A percentile compares a stretch with the other conserved stretches of the same genome.
Evolutionary conservation across 352 stramenopile genomes (phyloP).

Genomic region (Globisporangium paddicum): DNA sequence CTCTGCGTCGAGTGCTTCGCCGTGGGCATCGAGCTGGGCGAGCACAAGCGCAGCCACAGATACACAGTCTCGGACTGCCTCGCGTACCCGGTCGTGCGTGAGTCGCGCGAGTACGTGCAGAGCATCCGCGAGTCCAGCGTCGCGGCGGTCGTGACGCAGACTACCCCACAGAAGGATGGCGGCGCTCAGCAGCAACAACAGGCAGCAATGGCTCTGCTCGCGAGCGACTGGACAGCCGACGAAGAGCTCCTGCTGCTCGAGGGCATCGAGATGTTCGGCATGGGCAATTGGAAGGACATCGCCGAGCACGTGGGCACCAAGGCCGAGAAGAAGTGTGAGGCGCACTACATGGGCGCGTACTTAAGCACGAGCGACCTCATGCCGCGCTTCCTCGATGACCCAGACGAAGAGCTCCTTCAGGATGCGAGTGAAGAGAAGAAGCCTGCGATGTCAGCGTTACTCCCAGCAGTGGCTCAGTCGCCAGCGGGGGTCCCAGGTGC

Average conservation of each 20-base stretch:
- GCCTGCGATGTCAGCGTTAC: slow-evolving; percentile 13
- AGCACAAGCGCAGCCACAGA: slow-evolving; percentile 75
- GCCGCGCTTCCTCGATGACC: slow-evolving; percentile 58
- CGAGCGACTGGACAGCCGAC: slow-evolving; percentile 88
- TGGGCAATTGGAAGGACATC: slow-evolving; percentile 97
- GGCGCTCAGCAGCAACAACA: not conserved
- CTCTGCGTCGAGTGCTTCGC: slow-evolving; percentile 96
- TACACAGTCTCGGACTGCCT: slow-evolving; percentile 85
- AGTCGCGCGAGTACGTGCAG: slow-evolving; percentile 20
- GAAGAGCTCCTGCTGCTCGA: slow-evolving; percentile 96
- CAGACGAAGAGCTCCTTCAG: slow-evolving; percentile 19
- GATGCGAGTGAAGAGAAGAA: slow-evolving; percentile 23
- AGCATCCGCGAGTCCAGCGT: not conserved
- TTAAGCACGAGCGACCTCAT: slow-evolving; percentile 53
- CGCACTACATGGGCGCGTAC: slow-evolving; percentile 86
- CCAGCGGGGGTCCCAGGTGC: not conserved
- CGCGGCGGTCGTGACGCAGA: not conserved
- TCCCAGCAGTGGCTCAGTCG: not conserved
- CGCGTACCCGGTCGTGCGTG: slow-evolving; percentile 66
- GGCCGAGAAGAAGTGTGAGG: slow-evolving; percentile 85
- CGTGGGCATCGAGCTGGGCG: slow-evolving; percentile 68
- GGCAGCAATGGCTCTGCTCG: slow-evolving; percentile 7
- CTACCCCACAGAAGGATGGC: slow-evolving; percentile 18
- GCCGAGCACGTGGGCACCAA: slow-evolving; percentile 83
- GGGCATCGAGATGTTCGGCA: slow-evolving; percentile 93